Evolutionary conservation across 2,329 filamentous ascomycete genomes (phyloP), one percentile per base, ranked within the genome.

Genomic region (Boeremia exigua): DNA sequence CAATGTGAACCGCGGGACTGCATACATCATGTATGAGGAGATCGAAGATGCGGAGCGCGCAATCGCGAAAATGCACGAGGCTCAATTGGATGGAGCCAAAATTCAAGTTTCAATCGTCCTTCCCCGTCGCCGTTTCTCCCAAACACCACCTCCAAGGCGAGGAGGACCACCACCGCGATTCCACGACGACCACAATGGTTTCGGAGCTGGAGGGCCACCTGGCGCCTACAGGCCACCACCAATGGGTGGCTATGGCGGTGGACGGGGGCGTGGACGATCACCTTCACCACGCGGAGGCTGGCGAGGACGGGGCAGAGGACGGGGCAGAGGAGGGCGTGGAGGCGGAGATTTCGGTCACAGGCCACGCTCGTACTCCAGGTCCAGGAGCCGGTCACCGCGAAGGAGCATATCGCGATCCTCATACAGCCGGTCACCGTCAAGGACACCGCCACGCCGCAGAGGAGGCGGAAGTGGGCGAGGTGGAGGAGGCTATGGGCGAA

Each of bases 1-100:
- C 80, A 89, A 90, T 74, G 92, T 88, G 49, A 98, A 98, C 70
- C 88, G 94, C 54, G 94, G 95, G 42, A 96, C 92, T 27, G 95
- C 94, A 29, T 98, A 97, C 75, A 92, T 98, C 60, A 82, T 96
- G 37, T 99, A 89, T 77, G 81, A 86, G 49, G 83, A 89, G 62
- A 86, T 92, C 61, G 81, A 85, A 45, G 89, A 94, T 61, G 94
- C 95, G 23, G 92, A 97, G 77, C 82, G 87, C 12, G 95, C 95
- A 27, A 96, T 97, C 66, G 87, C 93, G 15, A 91, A 96, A 73
- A 98, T 99, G 95, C 95, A 99, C 76, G 95, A 99, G 78, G 92
- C 91, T n/a, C 91, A 96, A 71, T 79, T 96, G 27, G 93, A 97
- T 75, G 92, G 92, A 47, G 86, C 88, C 19, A 82, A 87, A 34